phyloP scores from a whole-genome alignment of 345 rosid genomes.

The Microcos paniculata region DNA sequence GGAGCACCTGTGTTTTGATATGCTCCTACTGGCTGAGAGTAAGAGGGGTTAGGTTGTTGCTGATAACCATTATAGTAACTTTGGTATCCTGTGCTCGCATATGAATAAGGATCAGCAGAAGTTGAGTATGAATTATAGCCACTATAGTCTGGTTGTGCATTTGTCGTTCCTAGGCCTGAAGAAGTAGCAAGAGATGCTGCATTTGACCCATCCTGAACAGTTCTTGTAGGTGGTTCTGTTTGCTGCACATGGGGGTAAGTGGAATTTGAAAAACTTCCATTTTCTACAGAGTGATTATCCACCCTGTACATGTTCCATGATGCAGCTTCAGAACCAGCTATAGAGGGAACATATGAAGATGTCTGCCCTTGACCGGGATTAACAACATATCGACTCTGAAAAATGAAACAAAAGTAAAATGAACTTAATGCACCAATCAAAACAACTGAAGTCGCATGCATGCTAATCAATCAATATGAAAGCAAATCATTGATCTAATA shows the following conservation, averaged over 20 bases:
- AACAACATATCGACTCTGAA: conserved; percentile 57
- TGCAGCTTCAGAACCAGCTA: conserved; percentile 40
- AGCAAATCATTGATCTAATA: not conserved
- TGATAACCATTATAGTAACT: conserved; percentile 79
- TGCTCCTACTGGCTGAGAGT: conserved; percentile 80
- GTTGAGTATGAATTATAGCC: conserved; percentile 59
- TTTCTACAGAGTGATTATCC: conserved; percentile 52
- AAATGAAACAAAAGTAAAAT: not conserved
- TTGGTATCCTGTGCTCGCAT: conserved; percentile 69
- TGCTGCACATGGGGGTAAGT: conserved; percentile 57
- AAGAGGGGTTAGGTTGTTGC: conserved; percentile 74
- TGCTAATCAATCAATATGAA: not conserved
- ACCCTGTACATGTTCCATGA: conserved; percentile 60
- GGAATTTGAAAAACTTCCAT: conserved; percentile 48
- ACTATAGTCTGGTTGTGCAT: conserved; percentile 60
- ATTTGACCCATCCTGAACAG: conserved; percentile 49
- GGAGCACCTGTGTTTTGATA: conserved; percentile 99
- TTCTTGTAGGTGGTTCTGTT: conserved; percentile 37
- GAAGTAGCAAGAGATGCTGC: conserved; percentile 55
- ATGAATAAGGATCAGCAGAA: conserved; percentile 67
- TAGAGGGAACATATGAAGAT: conserved; percentile 46
- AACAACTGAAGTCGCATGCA: not conserved
- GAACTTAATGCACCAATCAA: not conserved
- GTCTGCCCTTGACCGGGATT: conserved; percentile 65
- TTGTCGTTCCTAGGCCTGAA: conserved; percentile 52